Percentiles rank a stretch among this genome's conserved stretches.
Evolutionary conservation across 306 rosid genomes (phyloP).

Genomic region (Echinosophora koreensis): DNA sequence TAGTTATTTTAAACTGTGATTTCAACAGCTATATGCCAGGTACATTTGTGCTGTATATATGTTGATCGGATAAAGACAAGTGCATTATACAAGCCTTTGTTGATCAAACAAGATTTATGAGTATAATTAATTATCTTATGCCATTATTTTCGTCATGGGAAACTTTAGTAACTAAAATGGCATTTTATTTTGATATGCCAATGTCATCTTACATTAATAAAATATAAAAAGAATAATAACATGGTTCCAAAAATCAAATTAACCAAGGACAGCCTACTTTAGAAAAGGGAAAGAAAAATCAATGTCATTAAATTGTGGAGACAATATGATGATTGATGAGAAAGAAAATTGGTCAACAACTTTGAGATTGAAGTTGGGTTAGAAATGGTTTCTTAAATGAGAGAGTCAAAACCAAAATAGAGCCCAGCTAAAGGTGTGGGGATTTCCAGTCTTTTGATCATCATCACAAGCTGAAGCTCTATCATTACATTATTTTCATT

Average conservation of each 20-base stretch:
- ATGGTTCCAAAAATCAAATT: no score
- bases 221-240: not conserved
- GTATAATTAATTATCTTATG: no score
- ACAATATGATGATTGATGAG: not conserved
- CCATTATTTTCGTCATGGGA: no score
- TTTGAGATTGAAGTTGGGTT: not conserved
- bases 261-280: no score
- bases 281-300: not conserved
- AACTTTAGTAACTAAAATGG: not conserved
- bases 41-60: no score
- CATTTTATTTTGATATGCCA: not conserved
- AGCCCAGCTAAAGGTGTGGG: not conserved
- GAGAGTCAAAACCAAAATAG: conserved; percentile 18
- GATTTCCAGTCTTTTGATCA: conserved; percentile 11
- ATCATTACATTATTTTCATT: conserved; percentile 10
- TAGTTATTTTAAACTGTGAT: no score
- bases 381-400: conserved; percentile 7
- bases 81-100: no score
- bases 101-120: no score
- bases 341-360: not conserved
- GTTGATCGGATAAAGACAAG: no score
- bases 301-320: no score
- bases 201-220: not conserved
- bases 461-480: not conserved
- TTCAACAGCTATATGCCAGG: no score